Base-by-base conservation (phyloP, 208 protist genomes). In the Wallacemonas collosoma region DNA sequence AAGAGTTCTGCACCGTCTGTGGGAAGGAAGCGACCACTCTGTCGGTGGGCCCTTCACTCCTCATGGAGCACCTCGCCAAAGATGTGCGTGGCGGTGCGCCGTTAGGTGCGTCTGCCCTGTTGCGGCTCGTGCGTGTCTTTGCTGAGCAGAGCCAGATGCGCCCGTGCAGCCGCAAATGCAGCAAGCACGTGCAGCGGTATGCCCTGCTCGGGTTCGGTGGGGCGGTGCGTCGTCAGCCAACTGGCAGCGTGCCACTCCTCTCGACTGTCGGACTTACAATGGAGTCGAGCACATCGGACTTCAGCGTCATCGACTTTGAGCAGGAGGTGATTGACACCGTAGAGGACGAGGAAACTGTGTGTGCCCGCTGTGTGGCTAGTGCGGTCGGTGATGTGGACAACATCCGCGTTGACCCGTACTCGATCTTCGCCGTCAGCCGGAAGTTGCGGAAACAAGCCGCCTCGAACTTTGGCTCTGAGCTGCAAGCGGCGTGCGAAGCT, bases 381-480 rank as follows among this genome's bases (percentile, higher is more conserved):
- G 79, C 74, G 1, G 83, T 96, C 79, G 73, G 76, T 2, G 89
- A 94, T 73, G 91, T 92, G 50, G 91, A 93, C 45, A 83, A 82
- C 3, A 70, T 87, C 14, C 47, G 77, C n/a, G 93, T 96, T 64
- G 91, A 96, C 65, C 91, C 91, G 11, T 96, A 93, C 72, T 82
- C 93, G 47, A 74, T 96, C 39, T 94, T 91, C 71, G 82, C 91
- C 26, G 75, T 88, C 50, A 88, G 83, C 2, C 79, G 91, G 4
- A 74, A 91, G 5, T 71, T 96, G 38, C 74, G 75, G 40, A 74
- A 86, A 35, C 77, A 86, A 53, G 62, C 77, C 3, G 3, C 62
- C 15, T 17, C 51, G 5, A 75, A 76, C 4, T 36, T 94, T 14
- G 91, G 91, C 57, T 83, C 92, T 76, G 80, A 90, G 39, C 72